phyloP scores from a whole-genome alignment of 2,329 filamentous ascomycete species.

The Blastomyces parvus region DNA sequence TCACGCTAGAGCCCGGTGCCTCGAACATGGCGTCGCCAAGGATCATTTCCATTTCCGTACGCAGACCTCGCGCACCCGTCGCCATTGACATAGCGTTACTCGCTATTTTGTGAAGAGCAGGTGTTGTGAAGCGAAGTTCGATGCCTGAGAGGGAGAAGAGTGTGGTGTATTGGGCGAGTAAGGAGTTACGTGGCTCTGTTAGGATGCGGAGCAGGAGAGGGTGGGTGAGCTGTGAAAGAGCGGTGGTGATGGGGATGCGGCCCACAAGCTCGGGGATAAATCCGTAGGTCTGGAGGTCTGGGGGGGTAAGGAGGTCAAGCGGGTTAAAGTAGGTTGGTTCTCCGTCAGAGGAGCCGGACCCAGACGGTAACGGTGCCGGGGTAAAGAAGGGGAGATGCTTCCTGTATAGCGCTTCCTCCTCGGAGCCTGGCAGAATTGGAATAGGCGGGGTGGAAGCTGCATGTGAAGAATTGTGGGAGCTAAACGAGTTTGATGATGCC shows the following conservation, averaged over 20 bases:
- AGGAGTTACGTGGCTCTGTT: constrained; percentile 81
- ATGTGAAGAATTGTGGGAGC: constrained; percentile 18
- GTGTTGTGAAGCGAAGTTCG: constrained; percentile 71
- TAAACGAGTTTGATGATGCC: constrained; percentile 30
- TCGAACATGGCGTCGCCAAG: constrained; percentile 75
- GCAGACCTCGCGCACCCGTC: constrained; percentile 70
- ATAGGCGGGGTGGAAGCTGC: constrained; percentile 32
- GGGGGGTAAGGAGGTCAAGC: constrained; percentile 63
- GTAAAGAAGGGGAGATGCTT: constrained; percentile 51
- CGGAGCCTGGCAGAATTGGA: constrained; percentile 52
- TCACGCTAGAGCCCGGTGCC: constrained; percentile 55
- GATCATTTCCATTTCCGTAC: constrained; percentile 72
- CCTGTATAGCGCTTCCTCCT: constrained; percentile 51
- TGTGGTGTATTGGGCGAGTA: constrained; percentile 79
- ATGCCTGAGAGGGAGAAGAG: constrained; percentile 72
- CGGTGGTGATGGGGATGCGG: constrained; percentile 83
- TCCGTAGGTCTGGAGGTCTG: constrained; percentile 72
- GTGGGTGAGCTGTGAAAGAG: constrained; percentile 64
- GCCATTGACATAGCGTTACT: constrained; percentile 57
- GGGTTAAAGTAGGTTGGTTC: constrained; percentile 46
- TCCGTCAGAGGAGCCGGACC: constrained; percentile 25
- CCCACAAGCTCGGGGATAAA: constrained; percentile 94
- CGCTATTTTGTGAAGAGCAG: constrained; percentile 72
- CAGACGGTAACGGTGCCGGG: constrained; percentile 42
- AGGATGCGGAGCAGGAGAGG: constrained; percentile 70